phyloP scores from a whole-genome alignment of 306 rosid genomes.

The Vigna unguiculata region DNA sequence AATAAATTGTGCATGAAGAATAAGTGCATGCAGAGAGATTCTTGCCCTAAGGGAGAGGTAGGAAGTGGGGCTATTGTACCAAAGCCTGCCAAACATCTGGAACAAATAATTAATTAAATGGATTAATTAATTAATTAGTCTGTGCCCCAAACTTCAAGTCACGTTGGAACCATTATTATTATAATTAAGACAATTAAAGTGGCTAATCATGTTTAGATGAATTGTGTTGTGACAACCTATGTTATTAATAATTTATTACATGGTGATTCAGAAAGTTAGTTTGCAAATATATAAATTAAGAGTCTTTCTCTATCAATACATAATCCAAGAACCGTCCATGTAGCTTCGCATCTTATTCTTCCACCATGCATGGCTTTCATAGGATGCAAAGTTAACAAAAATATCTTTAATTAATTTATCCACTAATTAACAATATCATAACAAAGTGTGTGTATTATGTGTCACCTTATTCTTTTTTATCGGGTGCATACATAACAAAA shows the following conservation, averaged over 20 bases:
- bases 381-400: constrained; percentile 34
- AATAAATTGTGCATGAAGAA: neutral
- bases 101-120: constrained; percentile 34
- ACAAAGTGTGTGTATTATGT: neutral
- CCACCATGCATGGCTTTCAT: constrained; percentile 11
- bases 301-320: constrained; percentile 11
- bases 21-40: constrained; percentile 38
- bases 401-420: neutral
- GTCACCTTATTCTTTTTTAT: neutral
- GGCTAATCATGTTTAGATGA: constrained; percentile 25
- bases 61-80: constrained; percentile 32
- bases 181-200: constrained; percentile 22
- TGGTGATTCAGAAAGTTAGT: constrained; percentile 51
- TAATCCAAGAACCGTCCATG: neutral
- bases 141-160: constrained; percentile 35
- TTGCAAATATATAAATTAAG: neutral
- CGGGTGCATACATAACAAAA: neutral
- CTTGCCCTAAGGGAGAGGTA: constrained; percentile 34
- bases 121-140: neutral
- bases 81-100: constrained; percentile 20
- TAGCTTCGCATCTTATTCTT: constrained; percentile 28
- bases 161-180: constrained; percentile 32
- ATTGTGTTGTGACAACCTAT: constrained; percentile 43
- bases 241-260: constrained; percentile 41
- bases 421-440: constrained; percentile 14